These are phyloP conservation scores for Xylaria acuta DNA, from an alignment of 495 filamentous ascomycete genomes.

Conservation along the genomic window DNA sequence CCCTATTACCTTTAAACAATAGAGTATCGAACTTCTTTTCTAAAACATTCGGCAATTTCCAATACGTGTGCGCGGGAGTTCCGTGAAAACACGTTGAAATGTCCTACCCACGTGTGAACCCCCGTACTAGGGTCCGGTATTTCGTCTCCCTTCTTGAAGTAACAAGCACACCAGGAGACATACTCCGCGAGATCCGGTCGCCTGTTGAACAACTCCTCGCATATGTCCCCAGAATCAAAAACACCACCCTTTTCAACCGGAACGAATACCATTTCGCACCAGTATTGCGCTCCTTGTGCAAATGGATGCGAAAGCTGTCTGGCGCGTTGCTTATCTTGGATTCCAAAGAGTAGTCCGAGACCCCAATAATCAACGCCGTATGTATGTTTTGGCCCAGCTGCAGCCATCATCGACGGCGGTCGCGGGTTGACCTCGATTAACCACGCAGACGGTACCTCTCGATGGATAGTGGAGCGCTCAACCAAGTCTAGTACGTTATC, in stretches of 20 bases:
- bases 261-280: constrained; percentile 40
- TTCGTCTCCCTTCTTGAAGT: constrained; percentile 2
- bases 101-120: neutral
- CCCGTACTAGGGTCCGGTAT: neutral
- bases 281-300: constrained; percentile 35
- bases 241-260: constrained; percentile 33
- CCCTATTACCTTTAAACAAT: neutral
- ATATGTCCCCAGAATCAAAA: constrained; percentile 14
- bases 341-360: neutral
- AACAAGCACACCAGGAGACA: constrained; percentile 21
- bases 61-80: neutral
- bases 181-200: constrained; percentile 32
- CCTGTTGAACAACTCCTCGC: constrained; percentile 36
- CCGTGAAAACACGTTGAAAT: neutral
- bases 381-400: constrained; percentile 37
- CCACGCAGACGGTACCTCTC: constrained; percentile 29
- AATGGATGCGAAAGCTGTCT: neutral
- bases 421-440: constrained; percentile 52
- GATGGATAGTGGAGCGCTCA: neutral
- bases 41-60: neutral
- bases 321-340: neutral
- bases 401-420: constrained; percentile 42
- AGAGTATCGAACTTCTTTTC: neutral
- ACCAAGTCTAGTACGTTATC: constrained; percentile 33
- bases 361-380: constrained; percentile 53